Evolutionary conservation across 768 basidiomycete genomes (phyloP), one percentile per base, ranked within the genome.

Genomic region (Amanita muscaria): DNA sequence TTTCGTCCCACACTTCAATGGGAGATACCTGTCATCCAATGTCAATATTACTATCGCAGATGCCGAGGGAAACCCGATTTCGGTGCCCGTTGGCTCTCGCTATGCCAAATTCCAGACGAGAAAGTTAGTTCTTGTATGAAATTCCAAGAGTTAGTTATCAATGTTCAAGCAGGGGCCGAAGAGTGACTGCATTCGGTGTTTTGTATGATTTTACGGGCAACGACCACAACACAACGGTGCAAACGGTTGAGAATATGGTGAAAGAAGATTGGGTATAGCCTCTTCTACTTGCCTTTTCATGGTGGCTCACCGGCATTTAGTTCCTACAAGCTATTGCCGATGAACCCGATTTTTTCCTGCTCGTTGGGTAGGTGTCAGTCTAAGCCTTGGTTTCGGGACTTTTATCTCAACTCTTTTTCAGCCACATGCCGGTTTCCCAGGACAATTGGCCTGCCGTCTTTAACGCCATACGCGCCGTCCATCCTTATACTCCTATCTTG

Each of bases 1-100:
- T 57, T 84, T 89, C 53, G 78, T 65, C 3, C 80, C 78, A 2
- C 63, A 76, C 36, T 71, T 80, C 60, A 68, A 74, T 6, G 88
- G 84, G 5, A 72, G 80, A 35, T 92, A 90, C 59, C 64, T 96
- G 37, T 79, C 88, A 1, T 87, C 82, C 2, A 94, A 94, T 54
- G 85, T 78, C 44, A 87, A 93, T 63, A 87, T 94, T 57, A 90
- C 88, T 2, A 56, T 84, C 8, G 49, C 69, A 12, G 70, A 74
- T 53, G 53, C 62, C 25, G 46, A 64, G n/a, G 64, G 65, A 24
- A 53, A 66, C 25, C 55, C 59, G 3, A 60, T 65, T 22, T 67
- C 51, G 37, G 56, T 61, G 4, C 64, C 68, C 2, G 62, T 70
- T 40, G 74, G 67, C 34, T 60, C 64, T 65, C 77, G 79, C 12